Evolutionary conservation across 169 alveolate genomes (phyloP), one percentile per base, ranked within the genome.

Genomic region (Perkinsus marinus): DNA sequence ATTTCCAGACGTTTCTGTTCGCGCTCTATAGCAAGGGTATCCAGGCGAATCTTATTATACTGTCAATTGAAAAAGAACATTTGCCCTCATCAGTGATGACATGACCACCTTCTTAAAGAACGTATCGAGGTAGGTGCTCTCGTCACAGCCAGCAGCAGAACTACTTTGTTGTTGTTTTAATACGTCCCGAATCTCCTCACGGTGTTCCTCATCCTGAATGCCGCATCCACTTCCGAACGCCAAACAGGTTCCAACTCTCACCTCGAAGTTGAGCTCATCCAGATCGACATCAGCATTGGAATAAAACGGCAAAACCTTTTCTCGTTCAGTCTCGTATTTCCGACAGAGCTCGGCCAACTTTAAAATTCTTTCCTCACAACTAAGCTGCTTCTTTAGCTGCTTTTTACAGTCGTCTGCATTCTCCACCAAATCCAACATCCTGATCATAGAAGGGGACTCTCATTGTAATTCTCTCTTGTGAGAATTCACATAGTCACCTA

Each of bases 281-380:
- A 95, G 95, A 39, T 96, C 96, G 43, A 93, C 93, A 17, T 92
- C 89, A 37, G 94, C 91, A n/a, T 95, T 96, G 10, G 95, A 96
- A 93, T 95, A 97, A 93, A 96, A 96, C 19, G 98, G 98, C 34
- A 97, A 94, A 0, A 97, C 98, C 93, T 97, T 97, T 95, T 97
- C 99, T 68, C 96, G 96, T 93, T 96, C 98, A 26, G 98, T 97
- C 95, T 97, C 99, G 41, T 96, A 95, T 92, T 97, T 96, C 93
- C 99, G 94, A 92, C 97, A 95, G 7, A 95, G 92, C 94, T 97
- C 98, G 34, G 97, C 97, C 34, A 96, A 94, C 93, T 96, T 96
- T 9, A 96, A 93, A 13, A 57, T 57, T 13, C 79, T 13, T 57
- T 37, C 96, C 95, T 92, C 94, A 95, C 94, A 92, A 57, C 94